phyloP scores from a whole-genome alignment of 768 basidiomycete genomes.

The Mrakia blollopis region DNA sequence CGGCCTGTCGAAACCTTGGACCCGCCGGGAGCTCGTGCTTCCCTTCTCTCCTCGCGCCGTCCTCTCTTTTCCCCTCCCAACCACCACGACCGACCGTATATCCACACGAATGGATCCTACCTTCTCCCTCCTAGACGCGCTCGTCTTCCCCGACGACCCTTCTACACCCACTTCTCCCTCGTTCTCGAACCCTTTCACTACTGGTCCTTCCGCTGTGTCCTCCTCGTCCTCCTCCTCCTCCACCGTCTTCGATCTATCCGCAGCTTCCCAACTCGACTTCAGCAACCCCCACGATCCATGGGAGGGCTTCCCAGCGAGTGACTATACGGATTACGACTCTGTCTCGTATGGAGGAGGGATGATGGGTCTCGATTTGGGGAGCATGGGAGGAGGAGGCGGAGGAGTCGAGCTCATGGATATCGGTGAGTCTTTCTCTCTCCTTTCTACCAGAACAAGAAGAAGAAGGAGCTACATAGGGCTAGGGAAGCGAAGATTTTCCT shows the following conservation, averaged over 20 bases:
- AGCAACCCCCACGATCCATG: not conserved
- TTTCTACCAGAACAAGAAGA: too few relatives aligned
- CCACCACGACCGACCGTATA: too few relatives aligned
- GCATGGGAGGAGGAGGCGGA: not conserved
- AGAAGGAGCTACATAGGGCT: too few relatives aligned
- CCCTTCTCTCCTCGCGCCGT: not conserved
- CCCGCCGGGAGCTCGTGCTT: not conserved
- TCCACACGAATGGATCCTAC: not conserved
- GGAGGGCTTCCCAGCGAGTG: not conserved
- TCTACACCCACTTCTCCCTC: not conserved
- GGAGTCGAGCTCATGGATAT: conserved; percentile 26
- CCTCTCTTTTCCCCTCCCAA: not conserved
- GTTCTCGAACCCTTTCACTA: not conserved
- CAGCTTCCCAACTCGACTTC: not conserved
- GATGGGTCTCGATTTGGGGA: not conserved
- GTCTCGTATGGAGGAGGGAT: not conserved
- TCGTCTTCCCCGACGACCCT: conserved; percentile 10
- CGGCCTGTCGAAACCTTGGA: too few relatives aligned
- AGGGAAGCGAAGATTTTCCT: not conserved
- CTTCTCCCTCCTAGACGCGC: not conserved
- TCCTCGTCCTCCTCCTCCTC: not conserved
- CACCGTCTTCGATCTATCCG: not conserved
- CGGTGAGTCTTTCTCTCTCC: conserved; percentile 14
- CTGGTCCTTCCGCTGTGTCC: not conserved
- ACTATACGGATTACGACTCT: not conserved